These are phyloP conservation scores for Alopecurus myosuroides DNA, from an alignment of 176 grass and related monocot genomes.

Conservation along the genomic window DNA sequence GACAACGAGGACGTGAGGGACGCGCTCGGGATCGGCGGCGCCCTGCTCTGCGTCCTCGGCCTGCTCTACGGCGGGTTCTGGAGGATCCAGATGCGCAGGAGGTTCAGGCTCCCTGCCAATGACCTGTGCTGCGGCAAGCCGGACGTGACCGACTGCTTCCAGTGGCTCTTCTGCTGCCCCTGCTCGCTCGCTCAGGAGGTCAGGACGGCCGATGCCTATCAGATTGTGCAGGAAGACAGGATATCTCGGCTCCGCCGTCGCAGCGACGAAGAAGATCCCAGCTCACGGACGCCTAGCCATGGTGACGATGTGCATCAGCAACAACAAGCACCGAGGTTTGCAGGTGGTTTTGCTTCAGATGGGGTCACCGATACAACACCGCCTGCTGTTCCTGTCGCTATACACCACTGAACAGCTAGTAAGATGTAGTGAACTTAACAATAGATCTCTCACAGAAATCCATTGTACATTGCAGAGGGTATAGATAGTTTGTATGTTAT, in stretches of 20 bases:
- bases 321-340: conserved; percentile 18
- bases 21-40: conserved; percentile 46
- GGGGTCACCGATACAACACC: not conserved
- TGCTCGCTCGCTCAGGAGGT: conserved; percentile 76
- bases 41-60: conserved; percentile 57
- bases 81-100: conserved; percentile 84
- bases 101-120: conserved; percentile 50
- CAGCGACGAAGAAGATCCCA: not conserved
- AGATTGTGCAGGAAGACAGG: conserved; percentile 43
- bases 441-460: not conserved
- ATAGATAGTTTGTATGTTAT: not conserved
- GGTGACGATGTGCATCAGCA: not conserved
- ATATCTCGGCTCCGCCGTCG: not conserved
- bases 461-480: not conserved
- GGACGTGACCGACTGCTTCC: conserved; percentile 43
- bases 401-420: conserved; percentile 8
- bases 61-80: conserved; percentile 82
- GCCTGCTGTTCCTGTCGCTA: conserved; percentile 1
- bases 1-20: conserved; percentile 41
- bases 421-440: not conserved
- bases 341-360: conserved; percentile 15
- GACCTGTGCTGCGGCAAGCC: conserved; percentile 48
- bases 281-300: not conserved
- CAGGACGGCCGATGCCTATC: conserved; percentile 60
- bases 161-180: conserved; percentile 65